Evolutionary conservation across 805 yeast genomes (phyloP), one percentile per base, ranked within the genome.

Genomic region (Wickerhamomyces chambardii): DNA sequence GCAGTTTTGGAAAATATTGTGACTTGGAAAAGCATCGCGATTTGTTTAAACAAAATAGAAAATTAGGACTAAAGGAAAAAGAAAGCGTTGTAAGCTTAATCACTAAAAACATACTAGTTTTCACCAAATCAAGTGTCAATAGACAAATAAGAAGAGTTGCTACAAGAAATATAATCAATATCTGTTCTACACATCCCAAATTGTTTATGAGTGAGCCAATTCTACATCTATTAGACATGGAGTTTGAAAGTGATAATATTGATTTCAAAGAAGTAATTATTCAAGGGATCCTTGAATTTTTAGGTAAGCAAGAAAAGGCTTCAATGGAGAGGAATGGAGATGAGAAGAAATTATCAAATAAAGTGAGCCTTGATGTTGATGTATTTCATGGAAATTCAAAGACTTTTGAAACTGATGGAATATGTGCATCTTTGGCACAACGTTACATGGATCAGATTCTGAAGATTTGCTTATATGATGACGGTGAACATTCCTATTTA

Each of bases 361-460:
- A 36, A 12, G 16, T 26, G 4, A 37, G 39, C 3, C 34, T 45
- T 16, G 83, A 73, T 44, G 55, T 66, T 12, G 66, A 63, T 6
- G 70, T 68, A 1, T 71, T 79, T 44, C 75, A 75, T 45, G 85
- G 84, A 0, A 61, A 63, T 28, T 60, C 75, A 1, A 55, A 63
- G 27, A 56, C 67, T 1, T 66, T 71, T 33, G 58, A 68, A 18
- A 70, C 65, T 46, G 92, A 84, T 48, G 83, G 87, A 12, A 74
- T 84, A 0, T 79, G 92, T 50, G 72, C 90, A 1, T 78, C 83
- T 0, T 46, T 86, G 10, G 78, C 76, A 4, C 85, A 84, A 36
- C 58, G 85, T 27, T 84, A 77, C 46, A 53, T 78, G 34, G 52
- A 52, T 4, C 48, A 57, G 3, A 64, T 81, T 5, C 55, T 83